Base-by-base conservation (phyloP, 2,329 filamentous ascomycete species). In the Cladosporium cucumerinum region DNA sequence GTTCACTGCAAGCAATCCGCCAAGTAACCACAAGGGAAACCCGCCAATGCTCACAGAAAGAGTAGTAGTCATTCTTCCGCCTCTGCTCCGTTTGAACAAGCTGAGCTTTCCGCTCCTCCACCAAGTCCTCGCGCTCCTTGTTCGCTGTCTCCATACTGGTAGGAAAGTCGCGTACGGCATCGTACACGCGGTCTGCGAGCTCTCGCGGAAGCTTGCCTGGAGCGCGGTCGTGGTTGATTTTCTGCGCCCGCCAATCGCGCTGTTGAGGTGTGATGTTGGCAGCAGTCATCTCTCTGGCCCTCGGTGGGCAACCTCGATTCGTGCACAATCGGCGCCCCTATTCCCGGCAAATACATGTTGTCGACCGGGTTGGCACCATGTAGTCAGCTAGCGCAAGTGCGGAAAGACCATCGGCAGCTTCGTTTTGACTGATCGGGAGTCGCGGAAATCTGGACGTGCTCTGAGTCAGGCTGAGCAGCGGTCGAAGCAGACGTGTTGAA, bases 151-250 rank as follows among this genome's bases (percentile, higher is more conserved):
- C 36, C 12, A 48, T 21, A 12, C 23, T 28, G 25, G 48, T 2
- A 5, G 57, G 34, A 14, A 46, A 26, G 25, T 36, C 34, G 32
- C 8, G 18, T 5, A 73, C 95, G 91, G 74, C 96, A 93, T 70
- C 89, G 86, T 63, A 88, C 90, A 78, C 88, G 91, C 18, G 85
- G 81, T 3, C 92, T 90, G 64, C 90, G 83, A 58, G 85, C 81
- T 60, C 86, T 85, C 3, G 88, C 88, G 46, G 92, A 92, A 21
- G 92, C 92, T 79, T 97, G 92, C 57, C 92, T 69, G 92, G 84
- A 34, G 97, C 89, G n/a, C 93, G 93, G 73, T 89, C 18, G 1
- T 43, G 11, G 39, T 39, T n/a, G 25, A 46, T 58, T 10, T n/a
- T 3, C 48, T n/a, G 6, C 3, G 57, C 25, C 61, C 58, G 79